Evolutionary conservation across 768 basidiomycete species (phyloP).

Genomic region (Myochromella boudieri): DNA sequence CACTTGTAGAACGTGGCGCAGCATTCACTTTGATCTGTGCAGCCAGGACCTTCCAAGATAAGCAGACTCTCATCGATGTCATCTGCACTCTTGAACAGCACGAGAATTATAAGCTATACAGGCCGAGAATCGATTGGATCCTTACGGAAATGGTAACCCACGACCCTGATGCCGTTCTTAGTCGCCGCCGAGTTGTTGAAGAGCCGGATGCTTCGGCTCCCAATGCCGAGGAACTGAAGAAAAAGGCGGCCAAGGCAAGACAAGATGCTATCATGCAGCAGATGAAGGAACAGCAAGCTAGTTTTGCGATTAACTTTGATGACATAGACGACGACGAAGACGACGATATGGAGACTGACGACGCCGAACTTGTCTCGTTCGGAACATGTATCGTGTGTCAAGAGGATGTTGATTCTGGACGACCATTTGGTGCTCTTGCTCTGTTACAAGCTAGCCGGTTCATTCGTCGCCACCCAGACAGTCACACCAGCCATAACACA

Average conservation of each 20-base stretch:
- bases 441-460: slow-evolving; percentile 86
- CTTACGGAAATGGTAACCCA: slow-evolving; percentile 57
- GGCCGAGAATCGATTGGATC: slow-evolving; percentile 74
- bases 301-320: slow-evolving; percentile 77
- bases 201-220: slow-evolving; percentile 30
- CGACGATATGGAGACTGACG: slow-evolving; percentile 57
- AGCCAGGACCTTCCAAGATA: slow-evolving; percentile 54
- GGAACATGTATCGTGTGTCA: slow-evolving; percentile 99
- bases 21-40: slow-evolving; percentile 62
- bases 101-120: slow-evolving; percentile 73
- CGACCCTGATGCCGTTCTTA: slow-evolving; percentile 56
- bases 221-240: slow-evolving; percentile 70
- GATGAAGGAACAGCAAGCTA: slow-evolving; percentile 91
- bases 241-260: slow-evolving; percentile 84
- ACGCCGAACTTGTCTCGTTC: slow-evolving; percentile 53
- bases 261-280: slow-evolving; percentile 94
- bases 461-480: slow-evolving; percentile 75
- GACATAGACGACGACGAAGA: slow-evolving; percentile 72
- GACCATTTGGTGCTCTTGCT: slow-evolving; percentile 84
- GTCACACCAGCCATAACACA: slow-evolving; percentile 53
- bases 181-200: slow-evolving; percentile 44
- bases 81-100: slow-evolving; percentile 79
- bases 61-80: slow-evolving; percentile 64
- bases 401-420: slow-evolving; percentile 75
- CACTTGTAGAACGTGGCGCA: slow-evolving; percentile 66